A percentile compares a stretch with the other conserved stretches of the same genome.
phyloP scores from a whole-genome alignment of 1,284 basidiomycete species.

The Leccinum griseonigrum region DNA sequence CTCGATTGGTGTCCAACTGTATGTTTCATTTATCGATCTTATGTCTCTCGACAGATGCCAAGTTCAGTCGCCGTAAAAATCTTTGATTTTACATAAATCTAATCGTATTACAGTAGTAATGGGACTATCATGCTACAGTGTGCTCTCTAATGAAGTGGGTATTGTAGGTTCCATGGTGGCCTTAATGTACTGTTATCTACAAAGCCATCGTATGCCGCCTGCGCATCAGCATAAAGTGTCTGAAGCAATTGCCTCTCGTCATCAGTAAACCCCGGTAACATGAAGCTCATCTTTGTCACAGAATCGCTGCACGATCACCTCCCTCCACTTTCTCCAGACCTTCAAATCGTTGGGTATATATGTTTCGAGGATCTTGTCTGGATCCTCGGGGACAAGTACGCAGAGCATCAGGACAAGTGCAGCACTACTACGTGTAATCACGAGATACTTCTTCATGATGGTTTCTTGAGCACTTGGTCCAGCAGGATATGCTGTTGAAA shows the following conservation, averaged over 20 bases:
- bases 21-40: neutral
- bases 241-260: constrained; percentile 13
- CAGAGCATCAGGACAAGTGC: constrained; percentile 27
- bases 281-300: constrained; percentile 3
- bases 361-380: constrained; percentile 20
- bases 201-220: constrained; percentile 14
- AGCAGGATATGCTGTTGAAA: constrained; percentile 23
- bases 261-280: constrained; percentile 8
- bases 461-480: constrained; percentile 14
- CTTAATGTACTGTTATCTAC: neutral
- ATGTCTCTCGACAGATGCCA: no score
- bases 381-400: constrained; percentile 18
- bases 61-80: no score
- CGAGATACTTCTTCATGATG: constrained; percentile 15
- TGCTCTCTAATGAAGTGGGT: neutral
- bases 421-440: constrained; percentile 23
- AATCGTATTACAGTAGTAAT: no score
- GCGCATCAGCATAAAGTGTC: constrained; percentile 22
- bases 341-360: constrained; percentile 27
- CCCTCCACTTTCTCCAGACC: constrained; percentile 25
- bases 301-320: constrained; percentile 10
- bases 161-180: neutral
- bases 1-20: neutral
- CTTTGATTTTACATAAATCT: no score
- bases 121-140: no score